Conservation (phyloP, 345 rosid species). For the Syzygium aqueum region DNA sequence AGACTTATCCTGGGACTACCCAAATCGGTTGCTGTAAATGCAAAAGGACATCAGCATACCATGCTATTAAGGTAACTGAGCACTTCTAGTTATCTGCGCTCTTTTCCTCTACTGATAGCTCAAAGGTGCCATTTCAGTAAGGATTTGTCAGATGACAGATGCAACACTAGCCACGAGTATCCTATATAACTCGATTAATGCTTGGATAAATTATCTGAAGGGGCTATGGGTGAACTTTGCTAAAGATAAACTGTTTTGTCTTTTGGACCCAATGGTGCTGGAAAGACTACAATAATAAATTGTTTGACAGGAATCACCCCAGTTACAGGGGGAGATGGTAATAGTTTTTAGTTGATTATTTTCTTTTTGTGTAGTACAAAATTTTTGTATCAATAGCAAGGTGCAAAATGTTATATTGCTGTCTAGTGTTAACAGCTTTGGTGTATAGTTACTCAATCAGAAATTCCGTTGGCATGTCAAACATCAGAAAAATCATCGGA, state of each 20-base stretch:
- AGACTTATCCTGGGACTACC: slow-evolving; percentile 61
- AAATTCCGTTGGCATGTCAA: slow-evolving; percentile 82
- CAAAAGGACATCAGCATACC: slow-evolving; percentile 75
- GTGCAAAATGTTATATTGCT: background rate
- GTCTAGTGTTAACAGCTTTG: slow-evolving; percentile 37
- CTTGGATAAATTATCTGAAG: slow-evolving; percentile 16
- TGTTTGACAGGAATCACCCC: slow-evolving; percentile 84
- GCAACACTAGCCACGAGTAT: background rate
- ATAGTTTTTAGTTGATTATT: background rate
- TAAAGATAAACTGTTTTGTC: slow-evolving; percentile 83
- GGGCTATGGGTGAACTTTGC: slow-evolving; percentile 80
- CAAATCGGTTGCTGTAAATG: slow-evolving; percentile 53
- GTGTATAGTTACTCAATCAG: slow-evolving; percentile 68
- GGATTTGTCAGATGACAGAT: background rate
- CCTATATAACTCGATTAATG: background rate
- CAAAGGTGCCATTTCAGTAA: background rate
- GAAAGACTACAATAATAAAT: slow-evolving; percentile 83
- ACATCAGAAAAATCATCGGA: slow-evolving; percentile 61
- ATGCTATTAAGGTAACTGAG: slow-evolving; percentile 59
- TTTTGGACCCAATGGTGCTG: slow-evolving; percentile 95
- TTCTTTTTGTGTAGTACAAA: background rate
- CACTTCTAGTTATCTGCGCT: background rate
- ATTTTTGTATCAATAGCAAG: background rate
- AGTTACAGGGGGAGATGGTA: slow-evolving; percentile 81
- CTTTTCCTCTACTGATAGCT: background rate